Evolutionary conservation across 805 yeast genomes (phyloP).

Genomic region (Alloascoidea hylecoeti): DNA sequence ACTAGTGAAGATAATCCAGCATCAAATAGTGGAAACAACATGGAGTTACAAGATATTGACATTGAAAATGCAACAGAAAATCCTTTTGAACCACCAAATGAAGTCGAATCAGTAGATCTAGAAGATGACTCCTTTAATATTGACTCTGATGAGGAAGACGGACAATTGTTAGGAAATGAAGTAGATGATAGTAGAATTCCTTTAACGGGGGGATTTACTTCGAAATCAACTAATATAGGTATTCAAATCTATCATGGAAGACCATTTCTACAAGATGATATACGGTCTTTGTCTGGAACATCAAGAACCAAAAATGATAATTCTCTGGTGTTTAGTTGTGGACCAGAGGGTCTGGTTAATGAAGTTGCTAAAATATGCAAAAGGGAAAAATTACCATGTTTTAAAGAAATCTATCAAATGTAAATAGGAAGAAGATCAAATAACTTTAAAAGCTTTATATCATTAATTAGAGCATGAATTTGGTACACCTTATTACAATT

Average conservation of each 20-base stretch:
- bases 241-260: neutral
- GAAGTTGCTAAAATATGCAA: neutral
- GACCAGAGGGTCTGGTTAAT: slow-evolving; percentile 1
- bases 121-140: neutral
- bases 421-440: too few species aligned
- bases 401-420: neutral
- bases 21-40: neutral
- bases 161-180: too few species aligned
- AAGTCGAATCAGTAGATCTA: neutral
- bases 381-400: neutral
- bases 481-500: too few species aligned
- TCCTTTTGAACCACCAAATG: neutral
- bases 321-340: neutral
- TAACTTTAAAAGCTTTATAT: too few species aligned
- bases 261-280: neutral
- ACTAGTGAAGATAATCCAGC: neutral
- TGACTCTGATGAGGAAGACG: too few species aligned
- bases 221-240: neutral
- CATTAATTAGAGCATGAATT: too few species aligned
- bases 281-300: neutral
- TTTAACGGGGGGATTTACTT: neutral
- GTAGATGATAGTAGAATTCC: neutral
- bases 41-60: neutral
- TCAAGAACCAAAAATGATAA: neutral
- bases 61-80: neutral